Conservation (phyloP, 2,329 filamentous ascomycete species). For the Laburnicola sp. region DNA sequence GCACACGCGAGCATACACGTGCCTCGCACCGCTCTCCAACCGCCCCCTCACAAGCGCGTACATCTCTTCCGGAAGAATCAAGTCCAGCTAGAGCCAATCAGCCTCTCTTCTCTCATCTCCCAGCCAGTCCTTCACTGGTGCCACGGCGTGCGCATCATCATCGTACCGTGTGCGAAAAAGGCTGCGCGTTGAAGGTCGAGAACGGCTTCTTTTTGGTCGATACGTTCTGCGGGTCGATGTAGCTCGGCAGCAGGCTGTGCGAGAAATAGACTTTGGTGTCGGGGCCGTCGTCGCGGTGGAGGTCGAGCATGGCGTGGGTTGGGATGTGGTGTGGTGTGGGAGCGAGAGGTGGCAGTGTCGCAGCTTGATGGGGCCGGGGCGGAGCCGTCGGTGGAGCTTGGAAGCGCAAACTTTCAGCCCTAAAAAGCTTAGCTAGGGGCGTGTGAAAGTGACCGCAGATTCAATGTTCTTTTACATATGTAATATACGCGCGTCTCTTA, state of each 20-base stretch:
- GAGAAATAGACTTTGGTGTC: conserved; percentile 73
- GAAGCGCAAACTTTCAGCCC: not conserved
- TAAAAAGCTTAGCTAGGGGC: not conserved
- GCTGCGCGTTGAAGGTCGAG: conserved; percentile 64
- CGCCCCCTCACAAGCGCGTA: conserved; percentile 59
- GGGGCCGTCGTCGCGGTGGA: conserved; percentile 38
- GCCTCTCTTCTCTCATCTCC: not conserved
- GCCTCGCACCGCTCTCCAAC: conserved; percentile 48
- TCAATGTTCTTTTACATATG: not conserved
- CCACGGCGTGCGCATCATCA: conserved; percentile 3
- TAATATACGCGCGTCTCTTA: no score
- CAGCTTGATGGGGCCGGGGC: no score
- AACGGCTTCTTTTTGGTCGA: conserved; percentile 74
- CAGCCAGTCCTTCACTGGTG: not conserved
- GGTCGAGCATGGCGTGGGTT: conserved; percentile 37
- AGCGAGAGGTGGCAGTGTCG: no score
- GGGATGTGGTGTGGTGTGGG: not conserved
- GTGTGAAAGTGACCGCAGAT: not conserved
- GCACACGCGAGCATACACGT: conserved; percentile 67
- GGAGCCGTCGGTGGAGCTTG: no score
- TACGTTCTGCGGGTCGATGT: conserved; percentile 64
- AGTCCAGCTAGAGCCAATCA: conserved; percentile 57
- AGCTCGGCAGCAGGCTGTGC: conserved; percentile 65
- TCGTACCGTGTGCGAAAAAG: conserved; percentile 68
- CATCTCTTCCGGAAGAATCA: conserved; percentile 70